phyloP scores from a whole-genome alignment of 75 land plant species.

The Azolla pinnata region DNA sequence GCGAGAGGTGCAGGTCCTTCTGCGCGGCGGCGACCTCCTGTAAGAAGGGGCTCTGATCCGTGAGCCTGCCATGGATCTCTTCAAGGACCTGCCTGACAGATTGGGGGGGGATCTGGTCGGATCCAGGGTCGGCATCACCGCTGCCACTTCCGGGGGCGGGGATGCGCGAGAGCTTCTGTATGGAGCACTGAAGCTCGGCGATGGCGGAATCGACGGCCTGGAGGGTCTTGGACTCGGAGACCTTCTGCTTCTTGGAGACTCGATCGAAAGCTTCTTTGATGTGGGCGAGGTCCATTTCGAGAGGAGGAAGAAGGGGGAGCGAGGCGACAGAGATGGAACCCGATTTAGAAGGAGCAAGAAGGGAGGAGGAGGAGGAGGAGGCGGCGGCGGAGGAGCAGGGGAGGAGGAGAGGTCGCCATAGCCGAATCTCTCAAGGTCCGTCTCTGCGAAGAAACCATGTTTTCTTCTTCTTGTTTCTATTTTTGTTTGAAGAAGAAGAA shows the following conservation, averaged over 20 bases:
- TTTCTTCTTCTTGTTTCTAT: no score
- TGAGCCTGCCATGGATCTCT: slow-evolving; percentile 15
- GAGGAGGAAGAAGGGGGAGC: no score
- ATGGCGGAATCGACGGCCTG: slow-evolving; percentile 20
- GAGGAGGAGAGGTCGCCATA: no score
- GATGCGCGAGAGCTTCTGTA: slow-evolving; percentile 13
- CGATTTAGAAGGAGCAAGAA: no score
- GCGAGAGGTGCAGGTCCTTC: slow-evolving; percentile 28
- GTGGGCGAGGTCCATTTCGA: slow-evolving; percentile 22
- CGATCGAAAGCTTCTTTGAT: slow-evolving; percentile 31
- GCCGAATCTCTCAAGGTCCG: no score
- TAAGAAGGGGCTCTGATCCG: slow-evolving; percentile 14
- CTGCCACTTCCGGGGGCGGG: neutral
- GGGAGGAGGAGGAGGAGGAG: no score
- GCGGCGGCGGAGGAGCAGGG: no score
- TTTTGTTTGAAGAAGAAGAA: no score
- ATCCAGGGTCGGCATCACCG: neutral
- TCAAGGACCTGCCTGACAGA: neutral
- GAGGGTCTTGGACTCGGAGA: slow-evolving; percentile 21
- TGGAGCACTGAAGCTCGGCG: slow-evolving; percentile 11
- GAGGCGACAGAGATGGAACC: no score
- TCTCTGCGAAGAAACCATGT: no score
- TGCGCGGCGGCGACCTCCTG: slow-evolving; percentile 23
- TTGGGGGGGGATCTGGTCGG: neutral
- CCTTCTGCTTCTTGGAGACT: slow-evolving; percentile 34